Evolutionary conservation across 192 early-diverging fungal species (phyloP), one percentile per base, ranked within the genome.

Genomic region (Podila horticola): DNA sequence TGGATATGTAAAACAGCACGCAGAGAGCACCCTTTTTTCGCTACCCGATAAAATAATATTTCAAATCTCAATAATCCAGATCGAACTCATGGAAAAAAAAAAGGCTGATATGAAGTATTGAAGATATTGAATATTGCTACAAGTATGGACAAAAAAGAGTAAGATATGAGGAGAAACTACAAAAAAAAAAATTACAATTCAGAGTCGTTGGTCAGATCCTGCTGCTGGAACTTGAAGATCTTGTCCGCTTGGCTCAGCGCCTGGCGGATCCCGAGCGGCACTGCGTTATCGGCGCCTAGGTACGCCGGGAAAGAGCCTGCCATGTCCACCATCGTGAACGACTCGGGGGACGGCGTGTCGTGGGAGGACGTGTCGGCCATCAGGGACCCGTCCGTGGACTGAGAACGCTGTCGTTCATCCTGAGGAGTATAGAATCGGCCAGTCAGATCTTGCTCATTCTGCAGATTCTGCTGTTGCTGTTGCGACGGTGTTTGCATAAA

Each of bases 231-330:
- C 36, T 70, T 77, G 36, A 77, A 71, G 38, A 77, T 26, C 36
- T 67, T 77, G 13, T 71, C 69, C 0, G 59, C 75, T 17, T 76
- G 67, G 6, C 22, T 45, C 8, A 77, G 52, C 0, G 68, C 45
- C 29, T 77, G 75, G 38, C 75, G 62, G 8, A 77, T 58, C 17
- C 75, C 75, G 48, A 70, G 66, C 11, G 75, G 75, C 4, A 77
- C 20, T 12, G 29, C 36, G 11, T 48, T 67, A 1, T 76, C 74
- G 34, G 31, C 13, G 22, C 68, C 69, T 3, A 77, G 5, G 45
- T 77, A 77, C 8, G 63, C 33, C 12, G 68, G 75, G 69, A 71
- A 77, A 2, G 75, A 71, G 12, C 69, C 50, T 26, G 75, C 57
- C 68, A 77, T 66, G 58, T 77, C 75, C 58, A 77, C 7, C 4